These are phyloP conservation scores for Pisolithus marmoratus DNA, from an alignment of 768 basidiomycete genomes.

Conservation along the genomic window DNA sequence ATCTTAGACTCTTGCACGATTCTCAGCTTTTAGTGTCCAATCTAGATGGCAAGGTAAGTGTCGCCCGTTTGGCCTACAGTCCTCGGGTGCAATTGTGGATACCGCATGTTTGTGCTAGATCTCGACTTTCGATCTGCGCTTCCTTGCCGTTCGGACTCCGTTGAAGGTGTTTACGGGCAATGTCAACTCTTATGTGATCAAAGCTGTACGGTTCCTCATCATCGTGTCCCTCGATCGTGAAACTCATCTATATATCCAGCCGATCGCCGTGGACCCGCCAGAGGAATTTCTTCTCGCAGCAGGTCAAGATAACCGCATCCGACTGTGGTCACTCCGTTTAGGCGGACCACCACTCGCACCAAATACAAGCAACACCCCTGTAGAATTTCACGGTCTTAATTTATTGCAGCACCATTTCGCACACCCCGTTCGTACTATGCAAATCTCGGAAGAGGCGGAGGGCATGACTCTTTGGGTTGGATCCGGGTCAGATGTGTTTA, in stretches of 20 bases:
- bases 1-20: slow-evolving; percentile 45
- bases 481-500: slow-evolving; percentile 39
- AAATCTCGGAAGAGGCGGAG: slow-evolving; percentile 38
- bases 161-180: slow-evolving; percentile 48
- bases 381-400: slow-evolving; percentile 13
- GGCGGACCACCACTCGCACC: slow-evolving; percentile 33
- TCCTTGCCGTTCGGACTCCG: slow-evolving; percentile 38
- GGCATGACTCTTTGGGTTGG: slow-evolving; percentile 51
- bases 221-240: not conserved
- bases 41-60: slow-evolving; percentile 54
- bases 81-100: not conserved
- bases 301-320: slow-evolving; percentile 58
- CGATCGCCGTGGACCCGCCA: slow-evolving; percentile 50
- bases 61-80: not conserved
- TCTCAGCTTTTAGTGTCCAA: slow-evolving; percentile 52
- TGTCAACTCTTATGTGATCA: slow-evolving; percentile 46
- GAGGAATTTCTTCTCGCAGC: slow-evolving; percentile 63
- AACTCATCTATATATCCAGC: slow-evolving; percentile 35
- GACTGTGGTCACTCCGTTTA: slow-evolving; percentile 62
- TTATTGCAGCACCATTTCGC: slow-evolving; percentile 31
- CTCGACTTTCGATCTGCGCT: slow-evolving; percentile 59
- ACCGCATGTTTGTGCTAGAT: slow-evolving; percentile 36
- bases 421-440: slow-evolving; percentile 41
- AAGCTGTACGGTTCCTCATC: slow-evolving; percentile 38
- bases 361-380: not conserved